Conservation (phyloP, 257 asterid genomes). For the Solanum pimpinellifolium region DNA sequence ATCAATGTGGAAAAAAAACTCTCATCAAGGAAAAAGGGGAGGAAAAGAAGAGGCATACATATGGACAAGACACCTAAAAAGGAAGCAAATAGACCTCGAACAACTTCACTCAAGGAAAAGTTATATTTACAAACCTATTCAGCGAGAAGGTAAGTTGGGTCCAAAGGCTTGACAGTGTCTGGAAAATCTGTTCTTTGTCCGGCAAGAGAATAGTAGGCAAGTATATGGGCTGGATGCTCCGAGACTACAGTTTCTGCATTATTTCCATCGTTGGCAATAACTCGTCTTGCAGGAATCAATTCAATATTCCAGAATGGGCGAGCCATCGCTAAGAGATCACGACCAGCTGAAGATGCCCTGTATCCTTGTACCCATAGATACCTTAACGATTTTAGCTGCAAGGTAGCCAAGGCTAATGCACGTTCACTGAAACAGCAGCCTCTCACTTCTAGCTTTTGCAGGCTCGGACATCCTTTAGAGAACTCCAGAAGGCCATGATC, state of each 20-base stretch:
- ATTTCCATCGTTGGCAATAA: not conserved
- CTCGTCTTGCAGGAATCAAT: conserved; percentile 58
- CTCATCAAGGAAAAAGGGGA: not conserved
- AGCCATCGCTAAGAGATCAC: conserved; percentile 46
- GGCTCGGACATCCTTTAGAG: conserved; percentile 72
- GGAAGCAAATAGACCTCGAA: not conserved
- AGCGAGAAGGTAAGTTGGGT: not conserved
- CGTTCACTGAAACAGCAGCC: conserved; percentile 77
- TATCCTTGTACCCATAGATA: conserved; percentile 91
- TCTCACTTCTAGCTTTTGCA: conserved; percentile 72
- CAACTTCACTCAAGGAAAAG: not conserved
- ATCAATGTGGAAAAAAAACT: not conserved
- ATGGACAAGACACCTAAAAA: not conserved
- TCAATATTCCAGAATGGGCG: conserved; percentile 78
- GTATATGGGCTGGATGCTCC: conserved; percentile 77
- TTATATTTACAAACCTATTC: conserved; percentile 10
- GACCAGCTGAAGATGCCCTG: conserved; percentile 31
- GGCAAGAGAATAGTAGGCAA: conserved; percentile 83
- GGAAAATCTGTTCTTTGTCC: conserved; percentile 85
- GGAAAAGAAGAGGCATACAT: not conserved
- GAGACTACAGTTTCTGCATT: conserved; percentile 2
- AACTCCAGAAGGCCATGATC: conserved; percentile 73
- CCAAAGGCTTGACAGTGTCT: conserved; percentile 38
- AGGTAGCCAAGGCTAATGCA: conserved; percentile 54
- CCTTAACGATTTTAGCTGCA: conserved; percentile 42